These are phyloP conservation scores for Xylaria sp. DNA, from an alignment of 2,329 filamentous ascomycete genomes.

Conservation along the genomic window DNA sequence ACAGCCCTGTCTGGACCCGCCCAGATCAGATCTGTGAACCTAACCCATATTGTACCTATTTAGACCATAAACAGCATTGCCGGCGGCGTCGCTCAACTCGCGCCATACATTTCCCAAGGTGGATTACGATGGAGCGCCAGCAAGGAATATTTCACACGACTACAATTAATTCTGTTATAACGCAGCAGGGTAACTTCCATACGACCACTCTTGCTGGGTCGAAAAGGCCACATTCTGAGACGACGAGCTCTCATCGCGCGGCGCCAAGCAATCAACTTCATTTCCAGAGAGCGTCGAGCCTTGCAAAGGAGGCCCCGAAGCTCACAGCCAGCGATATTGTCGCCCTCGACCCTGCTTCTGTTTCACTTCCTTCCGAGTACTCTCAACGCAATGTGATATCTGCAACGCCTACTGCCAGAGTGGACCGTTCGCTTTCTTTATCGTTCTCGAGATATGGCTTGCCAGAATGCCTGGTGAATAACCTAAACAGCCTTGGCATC, in stretches of 20 bases:
- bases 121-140: slow-evolving; percentile 43
- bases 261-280: slow-evolving; percentile 45
- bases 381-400: slow-evolving; percentile 64
- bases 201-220: slow-evolving; percentile 58
- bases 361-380: slow-evolving; percentile 60
- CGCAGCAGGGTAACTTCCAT: slow-evolving; percentile 53
- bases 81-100: neutral
- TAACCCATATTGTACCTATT: neutral
- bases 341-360: slow-evolving; percentile 43
- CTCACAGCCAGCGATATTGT: slow-evolving; percentile 61
- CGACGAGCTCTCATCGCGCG: slow-evolving; percentile 23
- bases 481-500: slow-evolving; percentile 75
- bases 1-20: neutral
- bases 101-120: neutral
- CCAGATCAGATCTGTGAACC: neutral
- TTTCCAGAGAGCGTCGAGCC: slow-evolving; percentile 42
- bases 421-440: slow-evolving; percentile 69
- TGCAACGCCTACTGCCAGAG: slow-evolving; percentile 63
- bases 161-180: slow-evolving; percentile 61
- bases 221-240: slow-evolving; percentile 56
- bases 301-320: slow-evolving; percentile 39
- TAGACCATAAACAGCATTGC: neutral
- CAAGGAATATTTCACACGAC: slow-evolving; percentile 59
- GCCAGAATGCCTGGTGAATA: slow-evolving; percentile 68
- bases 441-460: slow-evolving; percentile 72